phyloP scores from a whole-genome alignment of 148 eudicot genomes.

The Euryodendron excelsum region DNA sequence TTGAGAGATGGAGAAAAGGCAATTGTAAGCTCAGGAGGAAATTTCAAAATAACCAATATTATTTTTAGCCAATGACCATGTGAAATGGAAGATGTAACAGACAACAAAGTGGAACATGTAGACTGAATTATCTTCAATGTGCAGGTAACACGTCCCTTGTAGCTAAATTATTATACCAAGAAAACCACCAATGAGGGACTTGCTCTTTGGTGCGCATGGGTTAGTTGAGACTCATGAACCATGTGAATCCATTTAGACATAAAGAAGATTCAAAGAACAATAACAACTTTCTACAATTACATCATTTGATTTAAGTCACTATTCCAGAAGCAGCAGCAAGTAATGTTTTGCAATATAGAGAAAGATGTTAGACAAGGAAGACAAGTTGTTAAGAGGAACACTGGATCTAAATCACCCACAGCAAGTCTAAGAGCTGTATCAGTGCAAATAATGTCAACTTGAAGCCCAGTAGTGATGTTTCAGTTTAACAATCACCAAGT shows the following conservation, averaged over 20 bases:
- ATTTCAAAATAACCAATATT: neutral
- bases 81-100: neutral
- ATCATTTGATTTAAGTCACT: too few relatives aligned
- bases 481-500: neutral
- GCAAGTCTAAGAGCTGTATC: neutral
- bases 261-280: neutral
- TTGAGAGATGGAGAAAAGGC: neutral
- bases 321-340: neutral
- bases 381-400: neutral
- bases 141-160: neutral
- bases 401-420: neutral
- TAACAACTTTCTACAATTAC: too few relatives aligned
- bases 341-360: neutral
- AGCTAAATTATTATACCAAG: neutral
- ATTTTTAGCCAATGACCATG: neutral
- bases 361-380: neutral
- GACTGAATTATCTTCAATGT: neutral
- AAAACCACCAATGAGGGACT: too few relatives aligned
- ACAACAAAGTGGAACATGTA: neutral
- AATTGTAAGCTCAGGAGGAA: neutral
- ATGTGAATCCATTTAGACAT: neutral
- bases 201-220: neutral
- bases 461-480: neutral
- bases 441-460: neutral
- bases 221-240: neutral